Evolutionary conservation across 192 early-diverging fungal species (phyloP).

Genomic region (Coemansia sp.): DNA sequence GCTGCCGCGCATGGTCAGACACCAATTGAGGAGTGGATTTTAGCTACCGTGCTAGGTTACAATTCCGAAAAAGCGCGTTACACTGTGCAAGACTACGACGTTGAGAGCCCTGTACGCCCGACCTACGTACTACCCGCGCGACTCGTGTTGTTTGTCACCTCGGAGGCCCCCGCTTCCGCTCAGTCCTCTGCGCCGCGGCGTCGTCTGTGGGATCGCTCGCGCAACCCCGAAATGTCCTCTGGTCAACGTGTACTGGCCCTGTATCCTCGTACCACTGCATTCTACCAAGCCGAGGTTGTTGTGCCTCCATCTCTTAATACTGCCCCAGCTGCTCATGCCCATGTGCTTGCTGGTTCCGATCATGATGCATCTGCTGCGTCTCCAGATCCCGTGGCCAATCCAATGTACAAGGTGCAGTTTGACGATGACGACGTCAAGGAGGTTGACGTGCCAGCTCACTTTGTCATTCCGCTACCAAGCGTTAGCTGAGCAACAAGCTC

Average conservation of each 20-base stretch:
- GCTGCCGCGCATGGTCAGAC: slow-evolving; percentile 5
- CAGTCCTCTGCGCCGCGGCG: slow-evolving; percentile 12
- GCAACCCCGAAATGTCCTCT: slow-evolving; percentile 35
- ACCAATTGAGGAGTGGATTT: slow-evolving; percentile 36
- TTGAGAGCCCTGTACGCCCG: slow-evolving; percentile 33
- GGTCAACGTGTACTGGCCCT: slow-evolving; percentile 40
- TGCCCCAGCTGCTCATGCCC: neutral
- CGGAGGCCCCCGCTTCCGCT: slow-evolving; percentile 4
- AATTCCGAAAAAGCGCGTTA: slow-evolving; percentile 39
- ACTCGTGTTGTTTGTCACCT: slow-evolving; percentile 29
- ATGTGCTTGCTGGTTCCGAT: neutral
- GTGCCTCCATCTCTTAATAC: slow-evolving; percentile 40
- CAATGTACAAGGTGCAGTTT: slow-evolving; percentile 47
- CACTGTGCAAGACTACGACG: slow-evolving; percentile 46
- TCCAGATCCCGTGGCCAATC: slow-evolving; percentile 23
- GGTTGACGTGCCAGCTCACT: slow-evolving; percentile 41
- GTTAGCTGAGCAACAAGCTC: neutral
- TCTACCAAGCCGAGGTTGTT: slow-evolving; percentile 39
- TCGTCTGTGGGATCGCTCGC: slow-evolving; percentile 30
- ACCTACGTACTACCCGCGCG: slow-evolving; percentile 36
- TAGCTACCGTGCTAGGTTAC: slow-evolving; percentile 36
- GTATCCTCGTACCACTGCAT: slow-evolving; percentile 46
- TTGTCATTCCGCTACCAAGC: slow-evolving; percentile 36
- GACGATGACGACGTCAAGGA: slow-evolving; percentile 44
- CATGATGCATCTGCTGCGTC: neutral